Evolutionary conservation across 176 grass and related monocot species (phyloP).

Genomic region (Neostapfia colusana): DNA sequence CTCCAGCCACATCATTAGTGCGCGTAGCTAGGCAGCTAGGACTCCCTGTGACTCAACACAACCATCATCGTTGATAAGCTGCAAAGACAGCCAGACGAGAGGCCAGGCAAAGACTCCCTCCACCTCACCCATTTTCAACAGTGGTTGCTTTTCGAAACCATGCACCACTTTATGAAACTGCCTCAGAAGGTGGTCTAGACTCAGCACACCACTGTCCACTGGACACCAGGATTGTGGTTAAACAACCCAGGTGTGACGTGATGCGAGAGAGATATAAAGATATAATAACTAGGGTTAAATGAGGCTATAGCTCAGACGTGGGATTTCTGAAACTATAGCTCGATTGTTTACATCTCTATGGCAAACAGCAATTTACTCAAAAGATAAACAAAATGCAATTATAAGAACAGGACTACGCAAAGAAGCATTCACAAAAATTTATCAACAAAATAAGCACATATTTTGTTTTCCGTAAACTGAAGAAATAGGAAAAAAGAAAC

Average conservation of each 20-base stretch:
- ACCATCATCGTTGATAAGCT: background rate
- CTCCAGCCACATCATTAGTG: background rate
- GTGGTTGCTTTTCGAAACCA: background rate
- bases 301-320: conserved; percentile 1
- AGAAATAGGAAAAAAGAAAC: background rate
- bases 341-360: background rate
- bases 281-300: background rate
- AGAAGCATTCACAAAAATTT: background rate
- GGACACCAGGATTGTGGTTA: background rate
- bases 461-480: background rate
- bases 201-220: background rate
- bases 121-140: background rate
- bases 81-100: background rate
- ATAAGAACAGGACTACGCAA: background rate
- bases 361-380: background rate
- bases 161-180: background rate
- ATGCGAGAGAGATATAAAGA: background rate
- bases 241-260: background rate
- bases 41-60: background rate
- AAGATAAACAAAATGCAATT: background rate
- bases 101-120: background rate
- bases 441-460: background rate
- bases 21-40: background rate
- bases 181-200: background rate
- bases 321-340: background rate